Percentiles rank a stretch among this genome's conserved stretches.
Evolutionary conservation across 2,329 filamentous ascomycete genomes (phyloP).

Genomic region (Eurotiales sp.): DNA sequence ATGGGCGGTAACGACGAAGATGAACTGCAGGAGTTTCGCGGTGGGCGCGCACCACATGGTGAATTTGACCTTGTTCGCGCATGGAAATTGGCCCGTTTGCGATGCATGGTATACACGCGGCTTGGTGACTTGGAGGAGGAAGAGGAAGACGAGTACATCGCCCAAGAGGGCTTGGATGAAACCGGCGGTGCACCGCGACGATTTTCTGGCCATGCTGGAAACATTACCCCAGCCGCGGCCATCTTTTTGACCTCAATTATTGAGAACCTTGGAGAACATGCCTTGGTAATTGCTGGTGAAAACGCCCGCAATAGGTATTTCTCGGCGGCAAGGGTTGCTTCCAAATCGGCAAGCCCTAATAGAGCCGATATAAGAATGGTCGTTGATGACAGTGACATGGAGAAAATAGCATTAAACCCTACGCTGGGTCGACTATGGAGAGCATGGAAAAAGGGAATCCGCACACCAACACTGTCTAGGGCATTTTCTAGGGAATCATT

Average conservation of each 20-base stretch:
- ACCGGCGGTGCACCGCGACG: conserved; percentile 54
- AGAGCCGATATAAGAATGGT: conserved; percentile 61
- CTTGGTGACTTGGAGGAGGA: conserved; percentile 97
- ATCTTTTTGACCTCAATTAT: conserved; percentile 95
- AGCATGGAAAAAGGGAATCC: conserved; percentile 79
- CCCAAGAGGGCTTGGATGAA: conserved; percentile 68
- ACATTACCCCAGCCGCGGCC: conserved; percentile 83
- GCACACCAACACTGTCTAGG: conserved; percentile 33
- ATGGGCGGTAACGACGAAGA: conserved; percentile 76
- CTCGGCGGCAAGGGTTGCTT: conserved; percentile 26
- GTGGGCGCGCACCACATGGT: conserved; percentile 47
- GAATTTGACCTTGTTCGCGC: conserved; percentile 88
- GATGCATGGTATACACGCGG: conserved; percentile 98
- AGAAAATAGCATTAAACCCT: conserved; percentile 84
- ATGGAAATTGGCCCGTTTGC: conserved; percentile 87
- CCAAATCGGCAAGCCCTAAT: conserved; percentile 3
- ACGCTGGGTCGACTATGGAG: conserved; percentile 88
- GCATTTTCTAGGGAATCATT: conserved; percentile 42
- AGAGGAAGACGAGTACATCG: conserved; percentile 85
- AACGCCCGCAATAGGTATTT: conserved; percentile 58
- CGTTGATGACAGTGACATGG: conserved; percentile 89
- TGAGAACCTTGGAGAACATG: conserved; percentile 90
- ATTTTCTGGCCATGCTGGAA: conserved; percentile 55
- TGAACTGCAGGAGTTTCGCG: conserved; percentile 56
- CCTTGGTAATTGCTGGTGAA: conserved; percentile 80